Base-by-base conservation (phyloP, 805 yeast species). In the Candida stauntonica region DNA sequence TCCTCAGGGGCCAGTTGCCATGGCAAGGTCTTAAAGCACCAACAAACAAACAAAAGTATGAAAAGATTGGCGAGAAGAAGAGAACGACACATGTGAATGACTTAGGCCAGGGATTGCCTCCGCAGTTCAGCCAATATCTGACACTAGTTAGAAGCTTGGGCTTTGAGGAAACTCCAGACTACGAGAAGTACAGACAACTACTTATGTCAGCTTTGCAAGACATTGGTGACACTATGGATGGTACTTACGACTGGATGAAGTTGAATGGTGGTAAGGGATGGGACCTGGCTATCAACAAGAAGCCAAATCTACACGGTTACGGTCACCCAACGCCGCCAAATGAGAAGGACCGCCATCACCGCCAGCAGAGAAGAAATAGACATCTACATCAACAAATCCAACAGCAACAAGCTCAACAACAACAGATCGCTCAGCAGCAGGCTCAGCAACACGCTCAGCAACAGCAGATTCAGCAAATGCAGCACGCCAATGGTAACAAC, bases 21-120 rank as follows among this genome's bases (percentile, higher is more conserved):
- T 84, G 94, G 94, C 94, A 84, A 63, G 94, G 94, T n/a, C 65
- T 84, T 44, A 84, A 83, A 61, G 93, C 91, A 2, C 87, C 87
- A 42, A 83, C 86, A n/a, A 84, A 84, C 59, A 84, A 85, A 58
- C 73, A 78, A 48, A 84, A 84, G 59, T 84, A 84, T 57, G 93
- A 85, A 60, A 84, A 83, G 57, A 85, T 85, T 59, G 93, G 93
- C 20, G 83, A 82, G 48, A 82, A 82, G 53, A 85, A 85, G 60
- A 80, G 81, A 55, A 70, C 81, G 13, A 78, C 88, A 2, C 73
- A 79, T 12, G 77, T 84, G 7, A 68, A 67, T 32, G 81, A 79
- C 34, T 54, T 68, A 41, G 74, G 86, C 52, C 72, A 71, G 35
- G 79, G 77, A 17, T 70, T 83, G 35, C 93, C 94, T 14, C 64